Evolutionary conservation across 495 filamentous ascomycete species (phyloP), one percentile per base, ranked within the genome.

Genomic region (Evernia prunastri): DNA sequence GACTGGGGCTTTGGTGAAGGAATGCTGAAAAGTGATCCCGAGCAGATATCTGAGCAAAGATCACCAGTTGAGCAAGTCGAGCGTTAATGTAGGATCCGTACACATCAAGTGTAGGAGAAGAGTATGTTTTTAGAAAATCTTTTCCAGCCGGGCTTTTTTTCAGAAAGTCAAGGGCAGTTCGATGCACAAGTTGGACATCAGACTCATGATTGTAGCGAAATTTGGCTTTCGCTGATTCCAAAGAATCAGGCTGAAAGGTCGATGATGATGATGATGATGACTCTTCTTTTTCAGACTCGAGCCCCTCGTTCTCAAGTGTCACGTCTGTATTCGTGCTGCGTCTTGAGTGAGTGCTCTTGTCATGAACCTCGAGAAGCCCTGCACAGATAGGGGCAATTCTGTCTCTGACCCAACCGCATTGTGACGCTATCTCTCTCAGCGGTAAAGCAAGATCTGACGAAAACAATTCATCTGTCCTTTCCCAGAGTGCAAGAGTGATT

Each of bases 141-240:
- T 33, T 36, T 39, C 49, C 49, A 4, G 27, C 35, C 8, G 18
- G 4, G 15, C 17, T 40, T 8, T n/a, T 12, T 1, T 27, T 13
- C 17, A 63, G 6, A 56, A 56, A 63, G 23, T 56, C 47, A 39
- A 23, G 27, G 23, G 60, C 60, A n/a, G 47, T 63, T 18, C 39
- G 60, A 63, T 63, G 60, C 20, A 56, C 12, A 29, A 63, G 54
- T 6, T 37, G 36, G 12, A 37, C 12, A 37, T 12, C 7, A 37
- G 36, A 7, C 6, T 6, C 36, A 6, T 12, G 36, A 37, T 37
- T 37, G 6, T 37, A 12, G 36, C 12, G 36, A 12, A 37, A 37
- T 37, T 37, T 37, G 12, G 12, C 36, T 37, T 37, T 37, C 36
- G 36, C 36, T 37, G 7, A 12, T 37, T 37, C 36, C 7, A 37